Percentiles rank a stretch among this genome's conserved stretches.
phyloP scores from a whole-genome alignment of 768 basidiomycete genomes.

The Boletellus emodensis region DNA sequence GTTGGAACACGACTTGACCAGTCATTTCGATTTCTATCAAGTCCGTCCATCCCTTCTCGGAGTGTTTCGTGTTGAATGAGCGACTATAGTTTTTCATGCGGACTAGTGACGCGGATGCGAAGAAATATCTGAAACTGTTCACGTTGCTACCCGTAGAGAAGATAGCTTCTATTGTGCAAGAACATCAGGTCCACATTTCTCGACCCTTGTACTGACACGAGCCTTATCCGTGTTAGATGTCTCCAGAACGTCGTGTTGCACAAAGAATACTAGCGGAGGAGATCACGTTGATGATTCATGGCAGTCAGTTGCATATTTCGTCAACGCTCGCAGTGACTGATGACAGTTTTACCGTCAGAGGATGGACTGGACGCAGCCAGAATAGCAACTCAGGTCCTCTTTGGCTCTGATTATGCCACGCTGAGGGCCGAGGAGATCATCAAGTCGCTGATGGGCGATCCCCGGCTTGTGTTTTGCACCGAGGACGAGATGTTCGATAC shows the following conservation, averaged over 20 bases:
- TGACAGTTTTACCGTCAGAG: slow-evolving; percentile 23
- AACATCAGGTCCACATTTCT: slow-evolving; percentile 49
- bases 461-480: slow-evolving; percentile 53
- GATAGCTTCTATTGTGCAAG: slow-evolving; percentile 52
- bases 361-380: slow-evolving; percentile 40
- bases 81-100: slow-evolving; percentile 78
- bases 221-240: slow-evolving; percentile 13
- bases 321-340: slow-evolving; percentile 1
- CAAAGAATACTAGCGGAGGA: slow-evolving; percentile 54
- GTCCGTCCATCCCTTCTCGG: slow-evolving; percentile 34
- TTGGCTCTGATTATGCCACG: slow-evolving; percentile 33
- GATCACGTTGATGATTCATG: slow-evolving; percentile 58
- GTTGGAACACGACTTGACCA: slow-evolving; percentile 75
- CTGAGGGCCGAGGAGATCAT: slow-evolving; percentile 56
- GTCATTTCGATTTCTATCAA: slow-evolving; percentile 93
- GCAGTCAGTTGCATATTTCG: slow-evolving; percentile 35
- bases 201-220: background rate
- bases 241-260: slow-evolving; percentile 41
- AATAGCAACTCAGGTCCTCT: slow-evolving; percentile 45
- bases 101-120: slow-evolving; percentile 75
- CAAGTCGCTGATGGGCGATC: slow-evolving; percentile 59
- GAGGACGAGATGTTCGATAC: slow-evolving; percentile 48
- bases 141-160: slow-evolving; percentile 63
- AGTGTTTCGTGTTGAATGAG: background rate
- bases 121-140: slow-evolving; percentile 75